These are phyloP conservation scores for Pyrenophora teres DNA, from an alignment of 2,329 filamentous ascomycete species.

Conservation along the genomic window DNA sequence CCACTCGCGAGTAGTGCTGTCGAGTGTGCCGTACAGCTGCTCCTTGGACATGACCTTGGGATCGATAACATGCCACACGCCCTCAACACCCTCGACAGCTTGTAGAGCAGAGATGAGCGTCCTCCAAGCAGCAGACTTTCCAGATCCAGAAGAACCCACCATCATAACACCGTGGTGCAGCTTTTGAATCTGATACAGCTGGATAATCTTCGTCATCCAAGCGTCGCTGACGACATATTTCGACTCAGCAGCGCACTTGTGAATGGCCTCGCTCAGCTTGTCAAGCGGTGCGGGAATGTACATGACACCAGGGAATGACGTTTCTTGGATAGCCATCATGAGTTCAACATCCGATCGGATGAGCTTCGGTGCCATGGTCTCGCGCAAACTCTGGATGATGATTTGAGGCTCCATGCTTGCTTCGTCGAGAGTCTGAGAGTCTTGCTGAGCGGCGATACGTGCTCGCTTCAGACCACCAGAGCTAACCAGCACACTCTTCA, in stretches of 20 bases:
- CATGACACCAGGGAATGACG: slow-evolving; percentile 88
- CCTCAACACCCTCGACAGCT: slow-evolving; percentile 86
- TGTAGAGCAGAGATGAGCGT: slow-evolving; percentile 89
- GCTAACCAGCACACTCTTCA: slow-evolving; percentile 98
- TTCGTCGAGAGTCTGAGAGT: slow-evolving; percentile 65
- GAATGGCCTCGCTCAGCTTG: slow-evolving; percentile 79
- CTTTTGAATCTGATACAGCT: slow-evolving; percentile 96
- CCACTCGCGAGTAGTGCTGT: slow-evolving; percentile 97
- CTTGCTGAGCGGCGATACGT: slow-evolving; percentile 63
- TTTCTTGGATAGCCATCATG: slow-evolving; percentile 80
- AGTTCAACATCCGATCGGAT: slow-evolving; percentile 89
- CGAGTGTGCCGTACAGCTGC: slow-evolving; percentile 90
- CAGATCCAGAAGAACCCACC: slow-evolving; percentile 96
- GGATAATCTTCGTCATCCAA: slow-evolving; percentile 97
- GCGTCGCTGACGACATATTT: slow-evolving; percentile 88
- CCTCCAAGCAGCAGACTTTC: slow-evolving; percentile 95
- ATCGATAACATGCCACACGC: slow-evolving; percentile 96
- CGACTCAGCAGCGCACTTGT: slow-evolving; percentile 78
- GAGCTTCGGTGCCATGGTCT: slow-evolving; percentile 97
- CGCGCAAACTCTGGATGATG: slow-evolving; percentile 95
- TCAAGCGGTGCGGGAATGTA: slow-evolving; percentile 89
- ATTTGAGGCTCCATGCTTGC: slow-evolving; percentile 91
- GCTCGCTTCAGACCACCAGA: slow-evolving; percentile 94
- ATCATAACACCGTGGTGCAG: slow-evolving; percentile 99
- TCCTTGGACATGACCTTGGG: slow-evolving; percentile 99